phyloP scores from a whole-genome alignment of 2,329 filamentous ascomycete species.

The Emergomyces pasteurianus region DNA sequence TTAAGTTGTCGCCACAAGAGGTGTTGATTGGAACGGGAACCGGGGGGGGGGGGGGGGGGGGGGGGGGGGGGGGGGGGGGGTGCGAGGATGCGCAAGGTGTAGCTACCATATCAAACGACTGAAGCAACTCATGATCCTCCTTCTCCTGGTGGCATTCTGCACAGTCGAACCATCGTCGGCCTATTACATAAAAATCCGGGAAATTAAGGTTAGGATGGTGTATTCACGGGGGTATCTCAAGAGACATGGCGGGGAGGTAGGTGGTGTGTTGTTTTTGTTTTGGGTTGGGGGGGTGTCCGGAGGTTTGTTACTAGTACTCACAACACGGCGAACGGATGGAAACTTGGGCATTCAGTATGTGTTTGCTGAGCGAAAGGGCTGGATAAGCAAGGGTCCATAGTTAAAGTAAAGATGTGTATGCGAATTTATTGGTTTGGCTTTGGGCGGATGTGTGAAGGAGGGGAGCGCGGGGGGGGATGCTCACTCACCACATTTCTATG shows the following conservation, averaged over 20 bases:
- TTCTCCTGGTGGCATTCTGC: slow-evolving; percentile 82
- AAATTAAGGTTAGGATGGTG: not conserved
- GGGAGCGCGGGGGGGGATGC: not conserved
- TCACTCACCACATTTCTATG: not conserved
- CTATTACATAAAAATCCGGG: not conserved
- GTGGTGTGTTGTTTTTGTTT: no score
- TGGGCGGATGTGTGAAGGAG: not conserved
- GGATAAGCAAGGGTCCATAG: not conserved
- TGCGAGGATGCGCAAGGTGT: slow-evolving; percentile 2
- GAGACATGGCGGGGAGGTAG: not conserved
- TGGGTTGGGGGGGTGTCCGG: not conserved
- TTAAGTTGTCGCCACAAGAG: no score
- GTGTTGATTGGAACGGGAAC: no score
- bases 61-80: not conserved
- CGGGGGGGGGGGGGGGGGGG: no score
- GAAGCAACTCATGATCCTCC: slow-evolving; percentile 62
- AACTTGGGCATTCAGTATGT: slow-evolving; percentile 96
- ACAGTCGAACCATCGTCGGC: slow-evolving; percentile 84
- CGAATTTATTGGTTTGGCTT: not conserved
- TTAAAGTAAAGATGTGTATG: not conserved
- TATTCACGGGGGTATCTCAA: not conserved
- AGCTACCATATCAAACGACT: slow-evolving; percentile 66
- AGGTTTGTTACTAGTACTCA: slow-evolving; percentile 34
- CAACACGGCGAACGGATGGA: slow-evolving; percentile 92
- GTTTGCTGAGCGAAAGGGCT: slow-evolving; percentile 57